Base-by-base conservation (phyloP, 768 basidiomycete genomes). In the Suillus weaverae region DNA sequence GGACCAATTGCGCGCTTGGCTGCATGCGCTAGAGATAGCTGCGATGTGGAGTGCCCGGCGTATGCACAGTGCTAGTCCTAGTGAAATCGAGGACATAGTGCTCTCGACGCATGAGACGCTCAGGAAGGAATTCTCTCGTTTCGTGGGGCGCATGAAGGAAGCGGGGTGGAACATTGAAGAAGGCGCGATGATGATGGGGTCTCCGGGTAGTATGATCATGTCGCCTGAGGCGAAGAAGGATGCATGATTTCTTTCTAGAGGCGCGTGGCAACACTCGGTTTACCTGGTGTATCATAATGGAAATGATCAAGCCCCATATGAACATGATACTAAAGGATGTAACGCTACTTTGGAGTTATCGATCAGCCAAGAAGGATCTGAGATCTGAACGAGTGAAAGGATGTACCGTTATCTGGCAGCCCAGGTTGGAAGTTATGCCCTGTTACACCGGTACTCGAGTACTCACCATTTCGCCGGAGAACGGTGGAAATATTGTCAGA, bases 1-100 rank as follows among this genome's bases (percentile, higher is more conserved):
- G 16, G 86, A 88, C 70, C 83, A 85, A 64, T 77, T 88, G 44
- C 83, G 82, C 63, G 87, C 84, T 3, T 90, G 89, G 88, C 62
- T 75, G 60, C 70, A 75, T 41, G 68, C 65, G 8, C 62, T 68
- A 14, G 73, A 75, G 56, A 68, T 67, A 3, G 53, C 72, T 7
- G 64, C 66, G 57, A 55, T 6, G 22, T 20, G 70, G 22, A 26
- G 5, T 16, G 35, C 63, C 41, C 22, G 1, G 20, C 20, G 18
- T n/a, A 50, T 14, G 36, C 39, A 10, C 33, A 62, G 55, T n/a
- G 62, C 54, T 26, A 57, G 57, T 4, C 14, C 46, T 20, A 46
- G 30, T 20, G 61, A 64, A 60, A 55, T 43, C 18, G 64, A 13
- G 14, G 61, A 68, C n/a, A 33, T 69, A 63, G 55, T 68, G 0